phyloP scores from a whole-genome alignment of 768 basidiomycete genomes.

The Sarcodon aspratus region DNA sequence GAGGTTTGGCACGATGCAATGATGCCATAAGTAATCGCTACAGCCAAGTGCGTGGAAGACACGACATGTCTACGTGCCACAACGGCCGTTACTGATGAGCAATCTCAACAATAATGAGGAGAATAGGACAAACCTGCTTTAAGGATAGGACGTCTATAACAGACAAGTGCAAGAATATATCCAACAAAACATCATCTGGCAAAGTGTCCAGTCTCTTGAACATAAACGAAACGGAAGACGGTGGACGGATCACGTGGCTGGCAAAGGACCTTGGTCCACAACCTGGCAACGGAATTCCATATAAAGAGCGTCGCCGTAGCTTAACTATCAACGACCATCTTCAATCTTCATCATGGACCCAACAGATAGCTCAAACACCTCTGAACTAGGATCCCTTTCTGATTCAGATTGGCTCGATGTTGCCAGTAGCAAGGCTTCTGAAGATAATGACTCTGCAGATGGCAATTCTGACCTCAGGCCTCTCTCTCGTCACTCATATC shows the following conservation, averaged over 20 bases:
- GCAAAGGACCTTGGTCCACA: constrained; percentile 1
- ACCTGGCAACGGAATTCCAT: neutral
- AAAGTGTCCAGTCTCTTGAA: constrained; percentile 18
- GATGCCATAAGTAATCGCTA: constrained; percentile 45
- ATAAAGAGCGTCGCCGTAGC: constrained; percentile 5
- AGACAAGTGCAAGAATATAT: constrained; percentile 20
- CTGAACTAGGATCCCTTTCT: constrained; percentile 56
- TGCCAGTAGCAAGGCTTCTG: constrained; percentile 56
- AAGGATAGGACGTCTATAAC: constrained; percentile 34
- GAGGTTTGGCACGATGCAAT: neutral
- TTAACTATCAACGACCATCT: constrained; percentile 8
- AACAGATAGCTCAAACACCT: constrained; percentile 29
- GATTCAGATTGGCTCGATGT: constrained; percentile 85
- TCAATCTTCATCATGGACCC: constrained; percentile 16
- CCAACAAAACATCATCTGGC: constrained; percentile 33
- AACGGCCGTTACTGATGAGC: constrained; percentile 1
- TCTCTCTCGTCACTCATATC: constrained; percentile 56
- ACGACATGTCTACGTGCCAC: constrained; percentile 45
- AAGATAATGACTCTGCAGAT: constrained; percentile 48
- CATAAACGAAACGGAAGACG: constrained; percentile 5
- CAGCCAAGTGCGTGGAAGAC: constrained; percentile 39
- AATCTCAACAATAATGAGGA: neutral
- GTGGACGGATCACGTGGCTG: constrained; percentile 2
- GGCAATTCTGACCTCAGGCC: constrained; percentile 21
- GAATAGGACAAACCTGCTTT: constrained; percentile 29